Base-by-base conservation (phyloP, 371 early-diverging fungal species). In the Zopfochytrium polystomum region DNA sequence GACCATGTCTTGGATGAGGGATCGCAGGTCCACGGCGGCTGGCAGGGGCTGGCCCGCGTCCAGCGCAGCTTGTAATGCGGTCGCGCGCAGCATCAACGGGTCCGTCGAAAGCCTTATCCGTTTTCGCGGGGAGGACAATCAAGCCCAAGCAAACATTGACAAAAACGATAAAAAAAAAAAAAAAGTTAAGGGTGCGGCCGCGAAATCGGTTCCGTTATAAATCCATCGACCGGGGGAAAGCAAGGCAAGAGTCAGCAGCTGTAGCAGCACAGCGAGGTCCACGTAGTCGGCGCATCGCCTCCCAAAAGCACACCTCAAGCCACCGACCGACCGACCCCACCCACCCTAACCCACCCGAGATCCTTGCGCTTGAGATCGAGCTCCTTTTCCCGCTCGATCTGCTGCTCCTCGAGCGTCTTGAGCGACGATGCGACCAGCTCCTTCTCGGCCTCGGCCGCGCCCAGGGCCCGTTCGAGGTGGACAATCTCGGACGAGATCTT, bases 391-490 rank as follows among this genome's bases (percentile, higher is more conserved):
- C 71, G 62, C 13, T 30, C 54, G 44, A 50, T 27, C 51, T 70
- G 71, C 30, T 62, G 53, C 7, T 33, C 11, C 30, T 47, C 55
- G 20, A 70, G 44, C 9, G 43, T 27, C 11, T 33, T 47, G 2
- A 70, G 50, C 4, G 66, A 65, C 9, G 56, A 32, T 31, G 65
- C 66, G 26, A 66, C 31, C 11, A 46, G 45, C 9, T 58, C 52
- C 46, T 70, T 70, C 54, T 70, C 71, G 9, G n/a, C 22, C 22
- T 53, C 60, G 11, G 65, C 62, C 69, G n/a, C n/a, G n/a, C n/a
- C n/a, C n/a, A n/a, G n/a, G n/a, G n/a, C n/a, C n/a, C n/a, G n/a
- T n/a, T n/a, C n/a, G n/a, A n/a, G n/a, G n/a, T n/a, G n/a, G n/a
- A n/a, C n/a, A n/a, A n/a, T n/a, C n/a, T n/a, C n/a, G n/a, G n/a